Percentiles rank a stretch among this genome's conserved stretches.
These are phyloP conservation scores for Dictyostelium brefeldianum DNA, from an alignment of 78 protist species.

Conservation along the genomic window DNA sequence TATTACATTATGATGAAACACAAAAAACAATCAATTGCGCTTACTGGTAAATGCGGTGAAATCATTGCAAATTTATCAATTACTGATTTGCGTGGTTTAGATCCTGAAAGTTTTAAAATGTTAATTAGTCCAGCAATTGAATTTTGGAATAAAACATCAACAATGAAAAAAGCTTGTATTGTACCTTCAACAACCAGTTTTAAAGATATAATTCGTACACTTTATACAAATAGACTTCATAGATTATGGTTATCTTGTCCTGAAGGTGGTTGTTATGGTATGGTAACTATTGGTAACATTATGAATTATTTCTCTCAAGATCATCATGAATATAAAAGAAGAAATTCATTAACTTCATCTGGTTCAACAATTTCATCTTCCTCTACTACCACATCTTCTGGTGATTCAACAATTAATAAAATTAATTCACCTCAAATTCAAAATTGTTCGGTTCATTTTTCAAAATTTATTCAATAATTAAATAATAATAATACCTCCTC, in stretches of 20 bases:
- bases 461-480: too few species aligned
- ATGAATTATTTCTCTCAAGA: constrained; percentile 43
- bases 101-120: background rate
- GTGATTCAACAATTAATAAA: too few species aligned
- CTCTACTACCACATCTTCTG: background rate
- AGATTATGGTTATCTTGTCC: constrained; percentile 38
- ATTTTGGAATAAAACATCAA: background rate
- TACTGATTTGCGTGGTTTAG: constrained; percentile 52
- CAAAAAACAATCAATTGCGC: constrained; percentile 5
- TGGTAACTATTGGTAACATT: constrained; percentile 10
- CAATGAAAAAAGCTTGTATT: constrained; percentile 3
- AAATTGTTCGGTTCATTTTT: too few species aligned
- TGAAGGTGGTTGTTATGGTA: constrained; percentile 15
- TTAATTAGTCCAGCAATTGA: background rate
- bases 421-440: too few species aligned
- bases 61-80: constrained; percentile 15
- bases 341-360: constrained; percentile 1
- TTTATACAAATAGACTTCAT: constrained; percentile 23
- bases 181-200: background rate
- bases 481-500: too few species aligned
- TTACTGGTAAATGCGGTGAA: constrained; percentile 17
- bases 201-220: background rate
- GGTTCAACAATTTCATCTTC: background rate
- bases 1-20: constrained; percentile 52
- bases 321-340: background rate